phyloP scores from a whole-genome alignment of 345 rosid genomes.

The Hibiscus trionum region DNA sequence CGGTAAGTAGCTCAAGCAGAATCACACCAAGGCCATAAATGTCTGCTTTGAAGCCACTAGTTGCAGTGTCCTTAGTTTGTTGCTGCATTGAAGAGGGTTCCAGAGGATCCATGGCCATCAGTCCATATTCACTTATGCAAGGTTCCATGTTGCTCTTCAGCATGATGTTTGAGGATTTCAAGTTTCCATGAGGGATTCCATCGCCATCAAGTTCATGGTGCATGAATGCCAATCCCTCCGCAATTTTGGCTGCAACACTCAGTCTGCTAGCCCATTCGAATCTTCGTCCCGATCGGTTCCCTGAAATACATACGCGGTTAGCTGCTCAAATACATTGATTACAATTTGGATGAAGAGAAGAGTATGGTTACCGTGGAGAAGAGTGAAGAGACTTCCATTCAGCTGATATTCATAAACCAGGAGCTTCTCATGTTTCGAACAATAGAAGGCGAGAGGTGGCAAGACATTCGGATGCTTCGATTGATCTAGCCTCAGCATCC shows the following conservation, averaged over 20 bases:
- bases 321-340: not conserved
- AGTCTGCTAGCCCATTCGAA: constrained; percentile 53
- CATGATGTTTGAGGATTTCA: constrained; percentile 57
- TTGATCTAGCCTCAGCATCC: constrained; percentile 42
- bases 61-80: not conserved
- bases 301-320: constrained; percentile 19
- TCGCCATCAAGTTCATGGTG: constrained; percentile 30
- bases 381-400: constrained; percentile 43
- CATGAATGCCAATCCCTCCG: constrained; percentile 40
- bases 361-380: constrained; percentile 41
- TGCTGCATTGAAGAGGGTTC: constrained; percentile 3
- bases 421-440: constrained; percentile 44
- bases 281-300: constrained; percentile 20
- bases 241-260: constrained; percentile 28
- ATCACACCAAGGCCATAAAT: constrained; percentile 43
- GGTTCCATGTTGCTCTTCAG: constrained; percentile 44
- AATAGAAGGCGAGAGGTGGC: constrained; percentile 45
- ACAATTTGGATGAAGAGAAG: not conserved
- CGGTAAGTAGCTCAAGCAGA: constrained; percentile 49
- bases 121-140: constrained; percentile 61
- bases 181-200: constrained; percentile 46
- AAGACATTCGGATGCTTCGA: constrained; percentile 45
- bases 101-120: constrained; percentile 19
- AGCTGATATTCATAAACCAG: constrained; percentile 46
- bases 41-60: constrained; percentile 29